Conservation (phyloP, 2,329 filamentous ascomycete species). For the Exophiala bonariae region DNA sequence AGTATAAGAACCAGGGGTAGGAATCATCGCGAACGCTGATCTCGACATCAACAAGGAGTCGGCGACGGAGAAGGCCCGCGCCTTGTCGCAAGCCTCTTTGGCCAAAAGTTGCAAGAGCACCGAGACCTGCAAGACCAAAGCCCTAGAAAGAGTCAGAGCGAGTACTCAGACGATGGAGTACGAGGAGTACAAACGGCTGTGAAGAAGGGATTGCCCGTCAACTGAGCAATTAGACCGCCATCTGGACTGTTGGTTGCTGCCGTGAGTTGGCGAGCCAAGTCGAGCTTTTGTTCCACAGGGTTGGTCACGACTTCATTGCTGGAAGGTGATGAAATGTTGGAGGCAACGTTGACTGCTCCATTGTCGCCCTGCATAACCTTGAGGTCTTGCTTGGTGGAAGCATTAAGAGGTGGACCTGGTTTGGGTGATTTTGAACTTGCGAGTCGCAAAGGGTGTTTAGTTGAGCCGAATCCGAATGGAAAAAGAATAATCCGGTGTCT, state of each 20-base stretch:
- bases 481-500: no score
- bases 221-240: slow-evolving; percentile 44
- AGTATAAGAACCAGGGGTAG: slow-evolving; percentile 91
- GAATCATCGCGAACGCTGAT: slow-evolving; percentile 92
- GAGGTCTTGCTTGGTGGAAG: no score
- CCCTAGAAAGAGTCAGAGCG: slow-evolving; percentile 50
- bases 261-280: slow-evolving; percentile 23
- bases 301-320: slow-evolving; percentile 7
- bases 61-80: slow-evolving; percentile 73
- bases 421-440: no score
- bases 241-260: slow-evolving; percentile 31
- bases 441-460: no score
- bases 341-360: slow-evolving; percentile 17
- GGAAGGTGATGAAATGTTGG: slow-evolving; percentile 8
- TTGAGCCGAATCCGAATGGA: no score
- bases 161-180: neutral
- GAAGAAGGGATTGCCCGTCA: slow-evolving; percentile 51
- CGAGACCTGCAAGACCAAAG: slow-evolving; percentile 87
- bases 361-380: slow-evolving; percentile 24
- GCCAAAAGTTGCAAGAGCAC: slow-evolving; percentile 75
- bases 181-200: slow-evolving; percentile 42
- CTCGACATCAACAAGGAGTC: slow-evolving; percentile 91
- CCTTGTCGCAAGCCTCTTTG: slow-evolving; percentile 74
- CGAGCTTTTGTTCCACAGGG: slow-evolving; percentile 16
- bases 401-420: no score